Conservation (phyloP, 345 rosid genomes). For the Citrus medica region DNA sequence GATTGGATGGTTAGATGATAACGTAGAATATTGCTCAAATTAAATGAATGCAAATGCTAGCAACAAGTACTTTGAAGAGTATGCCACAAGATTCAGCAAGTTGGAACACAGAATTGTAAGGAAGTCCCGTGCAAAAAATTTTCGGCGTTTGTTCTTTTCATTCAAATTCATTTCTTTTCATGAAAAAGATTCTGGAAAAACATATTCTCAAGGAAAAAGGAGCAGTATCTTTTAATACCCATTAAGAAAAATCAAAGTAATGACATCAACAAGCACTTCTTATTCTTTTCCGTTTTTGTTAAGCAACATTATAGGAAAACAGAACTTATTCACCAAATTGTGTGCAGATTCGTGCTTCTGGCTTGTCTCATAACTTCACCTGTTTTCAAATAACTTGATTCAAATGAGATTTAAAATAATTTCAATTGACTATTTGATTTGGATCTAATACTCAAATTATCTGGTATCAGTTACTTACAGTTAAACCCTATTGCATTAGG, state of each 20-base stretch:
- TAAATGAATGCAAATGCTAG: conserved; percentile 3
- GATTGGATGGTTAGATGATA: neutral
- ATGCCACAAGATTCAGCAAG: neutral
- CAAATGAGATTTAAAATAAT: neutral
- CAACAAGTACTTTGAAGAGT: neutral
- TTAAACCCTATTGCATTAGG: neutral
- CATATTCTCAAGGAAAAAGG: neutral
- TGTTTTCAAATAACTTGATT: neutral
- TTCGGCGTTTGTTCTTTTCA: neutral
- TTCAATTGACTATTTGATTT: neutral
- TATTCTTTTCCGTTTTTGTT: neutral
- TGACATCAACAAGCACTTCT: neutral
- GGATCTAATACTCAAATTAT: neutral
- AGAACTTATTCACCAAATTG: neutral
- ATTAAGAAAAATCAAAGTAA: neutral
- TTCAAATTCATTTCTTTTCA: neutral
- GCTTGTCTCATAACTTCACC: neutral
- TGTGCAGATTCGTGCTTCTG: neutral
- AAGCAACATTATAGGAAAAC: neutral
- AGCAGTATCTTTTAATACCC: neutral
- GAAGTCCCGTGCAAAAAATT: neutral
- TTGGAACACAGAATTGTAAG: neutral
- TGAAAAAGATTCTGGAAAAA: neutral
- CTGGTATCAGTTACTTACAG: neutral
- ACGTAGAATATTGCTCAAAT: neutral